Base-by-base conservation (phyloP, 345 rosid species). In the Geranium brycei region DNA sequence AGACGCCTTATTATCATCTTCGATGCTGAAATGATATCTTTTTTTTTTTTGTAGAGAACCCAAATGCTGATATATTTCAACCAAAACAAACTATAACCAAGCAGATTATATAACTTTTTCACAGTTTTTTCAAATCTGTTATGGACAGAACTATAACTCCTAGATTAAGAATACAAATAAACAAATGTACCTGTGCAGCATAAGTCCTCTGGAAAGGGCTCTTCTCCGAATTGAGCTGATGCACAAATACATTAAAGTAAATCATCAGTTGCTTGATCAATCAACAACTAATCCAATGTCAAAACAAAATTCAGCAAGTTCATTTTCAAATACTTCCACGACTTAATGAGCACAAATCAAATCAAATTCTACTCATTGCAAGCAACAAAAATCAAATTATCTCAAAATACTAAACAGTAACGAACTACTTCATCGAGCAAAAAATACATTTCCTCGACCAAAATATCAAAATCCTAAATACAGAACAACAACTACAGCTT, bases 171-270 rank as follows among this genome's bases (percentile, higher is more conserved):
- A 66, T 15, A 19, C 19, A 8, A 58, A 18, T 8, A n/a, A 38
- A 1, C 0, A 51, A 1, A 67, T 8, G 16, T 61, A 93, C 96
- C 97, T 93, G 96, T 66, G 91, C 79, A 63, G 97, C 99, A 75
- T 90, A 93, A 77, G 96, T 82, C 73, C 97, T 82, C 75, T 90
- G 99, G 76, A 93, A 93, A 1, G 95, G 97, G 58, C 99, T 93
- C 81, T 86, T 90, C 66, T 86, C 99, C 4, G 83, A 68, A 69
- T 93, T 93, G 28, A 93, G 92, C 99, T 93, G 97, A 57, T 74
- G 73, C 57, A 75, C 56, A 72, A 61, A 63, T 64, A 53, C 17
- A 68, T 23, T 28, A 60, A 58, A 66, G 11, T 5, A 17, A 72
- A 31, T 31, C 31, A 62, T 57, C 64, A 65, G 63, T 10, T 23